Conservation (phyloP, 2,329 filamentous ascomycete species). For the Colletotrichum trifolii region DNA sequence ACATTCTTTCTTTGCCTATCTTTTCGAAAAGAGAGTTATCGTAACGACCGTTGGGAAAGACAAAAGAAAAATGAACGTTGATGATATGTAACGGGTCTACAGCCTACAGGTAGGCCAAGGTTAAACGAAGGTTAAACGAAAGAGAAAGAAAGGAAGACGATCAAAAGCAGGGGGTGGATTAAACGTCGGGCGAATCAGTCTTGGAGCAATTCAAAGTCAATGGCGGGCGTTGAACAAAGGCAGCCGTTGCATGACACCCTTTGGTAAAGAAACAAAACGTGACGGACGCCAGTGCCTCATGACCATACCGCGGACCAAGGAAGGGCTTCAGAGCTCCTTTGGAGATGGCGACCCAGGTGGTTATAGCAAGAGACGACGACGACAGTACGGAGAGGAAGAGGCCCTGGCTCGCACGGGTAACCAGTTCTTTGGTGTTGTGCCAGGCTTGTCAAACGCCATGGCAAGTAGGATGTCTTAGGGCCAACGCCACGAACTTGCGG, state of each 20-base stretch:
- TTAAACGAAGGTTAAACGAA: not conserved
- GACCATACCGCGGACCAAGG: constrained; percentile 5
- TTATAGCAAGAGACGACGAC: constrained; percentile 26
- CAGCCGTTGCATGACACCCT: constrained; percentile 20
- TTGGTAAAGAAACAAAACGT: constrained; percentile 9
- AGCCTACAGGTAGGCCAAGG: constrained; percentile 6
- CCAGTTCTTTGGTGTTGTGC: constrained; percentile 26
- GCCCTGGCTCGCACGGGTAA: constrained; percentile 27
- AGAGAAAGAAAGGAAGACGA: constrained; percentile 6
- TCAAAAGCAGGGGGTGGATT: not conserved
- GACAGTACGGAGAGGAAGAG: not conserved
- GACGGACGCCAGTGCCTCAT: constrained; percentile 23
- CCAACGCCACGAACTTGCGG: constrained; percentile 33
- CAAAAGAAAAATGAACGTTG: constrained; percentile 6
- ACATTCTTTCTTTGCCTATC: constrained; percentile 5
- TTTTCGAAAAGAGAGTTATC: not conserved
- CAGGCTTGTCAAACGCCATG: constrained; percentile 37
- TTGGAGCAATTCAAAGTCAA: not conserved
- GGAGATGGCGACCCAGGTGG: constrained; percentile 28
- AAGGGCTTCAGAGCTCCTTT: constrained; percentile 14
- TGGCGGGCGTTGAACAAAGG: constrained; percentile 1
- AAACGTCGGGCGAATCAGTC: constrained; percentile 1
- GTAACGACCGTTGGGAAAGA: constrained; percentile 20
- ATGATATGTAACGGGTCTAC: not conserved
- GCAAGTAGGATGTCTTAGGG: constrained; percentile 32